Conservation (phyloP, 2,329 filamentous ascomycete species). For the Penicillium sp. region DNA sequence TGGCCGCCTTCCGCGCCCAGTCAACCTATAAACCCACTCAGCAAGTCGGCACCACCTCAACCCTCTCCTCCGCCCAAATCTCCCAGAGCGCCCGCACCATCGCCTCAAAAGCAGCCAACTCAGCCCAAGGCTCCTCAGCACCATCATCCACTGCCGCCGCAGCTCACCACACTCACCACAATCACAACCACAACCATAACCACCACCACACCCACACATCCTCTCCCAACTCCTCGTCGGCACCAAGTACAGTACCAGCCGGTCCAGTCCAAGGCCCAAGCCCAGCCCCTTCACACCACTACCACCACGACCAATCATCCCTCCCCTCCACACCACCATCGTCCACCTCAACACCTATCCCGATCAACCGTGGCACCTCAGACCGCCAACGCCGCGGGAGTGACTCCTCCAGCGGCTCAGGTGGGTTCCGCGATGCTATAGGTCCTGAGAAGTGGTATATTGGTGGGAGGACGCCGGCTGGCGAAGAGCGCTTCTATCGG, state of each 20-base stretch:
- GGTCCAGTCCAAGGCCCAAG: constrained; percentile 20
- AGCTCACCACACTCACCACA: constrained; percentile 29
- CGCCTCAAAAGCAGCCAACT: constrained; percentile 43
- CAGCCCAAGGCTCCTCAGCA: constrained; percentile 8
- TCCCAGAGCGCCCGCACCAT: constrained; percentile 47
- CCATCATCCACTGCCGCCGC: constrained; percentile 2
- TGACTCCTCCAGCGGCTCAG: constrained; percentile 47
- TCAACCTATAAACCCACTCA: constrained; percentile 58
- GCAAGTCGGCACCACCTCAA: constrained; percentile 31
- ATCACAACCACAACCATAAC: constrained; percentile 28
- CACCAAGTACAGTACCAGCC: constrained; percentile 7
- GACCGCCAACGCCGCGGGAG: constrained; percentile 47
- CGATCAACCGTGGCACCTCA: constrained; percentile 34
- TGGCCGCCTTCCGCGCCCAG: constrained; percentile 65
- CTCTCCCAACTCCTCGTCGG: constrained; percentile 17
- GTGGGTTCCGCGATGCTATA: constrained; percentile 48
- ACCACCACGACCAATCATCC: constrained; percentile 36
- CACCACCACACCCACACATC: constrained; percentile 6
- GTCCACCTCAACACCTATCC: constrained; percentile 38
- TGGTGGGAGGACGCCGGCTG: constrained; percentile 46
- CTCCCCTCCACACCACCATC: constrained; percentile 32
- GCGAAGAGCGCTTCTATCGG: constrained; percentile 50
- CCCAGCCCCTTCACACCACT: constrained; percentile 36
- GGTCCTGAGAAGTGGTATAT: constrained; percentile 54
- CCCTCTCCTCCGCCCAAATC: constrained; percentile 42